Conservation (phyloP, 148 eudicot genomes). For the Rhododendron simsii region DNA sequence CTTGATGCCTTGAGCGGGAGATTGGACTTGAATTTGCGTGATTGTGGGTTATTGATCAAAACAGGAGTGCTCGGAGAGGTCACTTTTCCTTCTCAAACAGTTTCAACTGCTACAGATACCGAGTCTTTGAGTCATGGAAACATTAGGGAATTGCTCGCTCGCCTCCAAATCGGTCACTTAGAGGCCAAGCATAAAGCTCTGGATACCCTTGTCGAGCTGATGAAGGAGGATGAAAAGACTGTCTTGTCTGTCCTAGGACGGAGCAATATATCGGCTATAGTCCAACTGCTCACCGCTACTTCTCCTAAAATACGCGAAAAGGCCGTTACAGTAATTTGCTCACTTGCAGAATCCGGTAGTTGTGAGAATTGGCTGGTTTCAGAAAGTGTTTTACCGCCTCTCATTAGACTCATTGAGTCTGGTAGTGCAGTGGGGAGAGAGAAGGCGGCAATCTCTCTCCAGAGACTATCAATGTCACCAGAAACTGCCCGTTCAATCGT, state of each 20-base stretch:
- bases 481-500: slow-evolving; percentile 76
- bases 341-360: slow-evolving; percentile 72
- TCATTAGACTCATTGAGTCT: slow-evolving; percentile 77
- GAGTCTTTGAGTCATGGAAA: slow-evolving; percentile 28
- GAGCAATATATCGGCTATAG: slow-evolving; percentile 66
- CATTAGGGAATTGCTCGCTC: slow-evolving; percentile 69
- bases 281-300: slow-evolving; percentile 73
- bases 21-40: slow-evolving; percentile 76
- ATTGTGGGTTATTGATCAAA: slow-evolving; percentile 79
- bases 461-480: slow-evolving; percentile 65
- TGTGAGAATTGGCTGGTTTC: slow-evolving; percentile 84
- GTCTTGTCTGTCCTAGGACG: slow-evolving; percentile 66
- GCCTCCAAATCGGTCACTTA: slow-evolving; percentile 90
- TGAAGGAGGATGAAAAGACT: slow-evolving; percentile 77
- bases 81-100: slow-evolving; percentile 34
- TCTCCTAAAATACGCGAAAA: slow-evolving; percentile 78
- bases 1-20: slow-evolving; percentile 68
- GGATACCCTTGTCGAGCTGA: slow-evolving; percentile 61
- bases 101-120: slow-evolving; percentile 20
- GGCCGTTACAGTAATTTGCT: slow-evolving; percentile 61
- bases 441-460: slow-evolving; percentile 79
- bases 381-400: slow-evolving; percentile 81
- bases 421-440: slow-evolving; percentile 70
- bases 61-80: slow-evolving; percentile 82
- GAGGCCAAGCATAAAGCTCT: slow-evolving; percentile 88